These are phyloP conservation scores for Phialocephala subalpina DNA, from an alignment of 2,329 filamentous ascomycete species.

Conservation along the genomic window DNA sequence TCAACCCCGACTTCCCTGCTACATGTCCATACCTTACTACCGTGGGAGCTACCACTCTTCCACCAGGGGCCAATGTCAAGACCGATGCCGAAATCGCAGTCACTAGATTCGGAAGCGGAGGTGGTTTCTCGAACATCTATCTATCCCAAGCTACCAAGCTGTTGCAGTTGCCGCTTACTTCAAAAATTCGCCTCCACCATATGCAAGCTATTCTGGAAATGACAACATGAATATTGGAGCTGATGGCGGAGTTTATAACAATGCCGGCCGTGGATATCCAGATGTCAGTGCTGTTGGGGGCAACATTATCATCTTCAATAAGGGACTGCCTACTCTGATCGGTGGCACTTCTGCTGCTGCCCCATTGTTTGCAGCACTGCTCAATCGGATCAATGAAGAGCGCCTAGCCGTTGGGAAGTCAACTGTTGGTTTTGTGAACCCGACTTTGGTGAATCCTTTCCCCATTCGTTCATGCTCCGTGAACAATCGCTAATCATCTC, in stretches of 20 bases:
- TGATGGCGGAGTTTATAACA: constrained; percentile 36
- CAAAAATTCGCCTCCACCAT: constrained; percentile 34
- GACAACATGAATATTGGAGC: constrained; percentile 26
- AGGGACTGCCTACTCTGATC: constrained; percentile 31
- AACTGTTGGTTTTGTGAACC: constrained; percentile 61
- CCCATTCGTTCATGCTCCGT: background rate
- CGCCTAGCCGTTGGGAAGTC: constrained; percentile 56
- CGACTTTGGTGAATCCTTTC: constrained; percentile 26
- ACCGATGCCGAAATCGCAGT: constrained; percentile 43
- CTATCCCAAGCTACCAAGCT: constrained; percentile 33
- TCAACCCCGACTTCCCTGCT: constrained; percentile 65
- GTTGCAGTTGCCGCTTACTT: constrained; percentile 38
- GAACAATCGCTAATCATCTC: background rate
- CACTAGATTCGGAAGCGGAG: constrained; percentile 51
- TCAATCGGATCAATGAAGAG: constrained; percentile 69
- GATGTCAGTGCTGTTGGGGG: constrained; percentile 41
- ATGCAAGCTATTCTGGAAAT: constrained; percentile 28
- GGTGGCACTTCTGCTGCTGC: constrained; percentile 63
- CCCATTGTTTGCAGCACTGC: constrained; percentile 63
- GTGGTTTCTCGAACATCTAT: constrained; percentile 57
- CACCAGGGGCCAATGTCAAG: constrained; percentile 47
- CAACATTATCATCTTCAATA: constrained; percentile 37
- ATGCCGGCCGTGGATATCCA: constrained; percentile 38
- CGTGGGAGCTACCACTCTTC: constrained; percentile 66
- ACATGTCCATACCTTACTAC: constrained; percentile 74